Evolutionary conservation across 2,329 filamentous ascomycete species (phyloP).

Genomic region (Xylariaceae sp.): DNA sequence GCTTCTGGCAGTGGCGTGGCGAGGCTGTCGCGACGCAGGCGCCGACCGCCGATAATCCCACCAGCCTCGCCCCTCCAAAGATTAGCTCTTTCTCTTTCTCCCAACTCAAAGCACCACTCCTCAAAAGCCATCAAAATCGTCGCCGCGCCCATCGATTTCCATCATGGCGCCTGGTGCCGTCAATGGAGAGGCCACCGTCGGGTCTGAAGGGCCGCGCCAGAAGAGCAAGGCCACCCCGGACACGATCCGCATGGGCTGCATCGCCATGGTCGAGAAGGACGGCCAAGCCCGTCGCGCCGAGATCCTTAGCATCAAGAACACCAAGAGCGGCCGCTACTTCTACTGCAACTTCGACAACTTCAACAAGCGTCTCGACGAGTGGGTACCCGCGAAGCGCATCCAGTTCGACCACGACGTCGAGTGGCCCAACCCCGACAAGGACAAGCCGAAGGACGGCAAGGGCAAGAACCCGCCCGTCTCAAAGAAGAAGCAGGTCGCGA

Average conservation of each 20-base stretch:
- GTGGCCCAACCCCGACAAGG: conserved; percentile 89
- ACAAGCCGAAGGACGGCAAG: conserved; percentile 66
- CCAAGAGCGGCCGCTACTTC: conserved; percentile 80
- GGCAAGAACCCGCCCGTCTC: conserved; percentile 60
- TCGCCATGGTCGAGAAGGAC: conserved; percentile 59
- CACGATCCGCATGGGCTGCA: conserved; percentile 59
- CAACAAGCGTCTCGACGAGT: conserved; percentile 82
- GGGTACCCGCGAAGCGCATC: conserved; percentile 75
- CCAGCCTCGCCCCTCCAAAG: conserved; percentile 15
- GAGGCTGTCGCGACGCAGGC: too few species aligned
- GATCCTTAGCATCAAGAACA: conserved; percentile 88
- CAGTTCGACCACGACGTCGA: conserved; percentile 88
- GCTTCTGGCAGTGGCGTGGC: too few species aligned
- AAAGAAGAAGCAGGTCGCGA: conserved; percentile 48
- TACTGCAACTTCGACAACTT: conserved; percentile 99
- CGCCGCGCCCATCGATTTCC: conserved; percentile 20
- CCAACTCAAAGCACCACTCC: conserved; percentile 1
- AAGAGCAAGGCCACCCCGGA: conserved; percentile 79
- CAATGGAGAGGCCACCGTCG: conserved; percentile 46
- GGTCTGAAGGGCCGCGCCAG: conserved; percentile 51
- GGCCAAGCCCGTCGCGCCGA: conserved; percentile 86
- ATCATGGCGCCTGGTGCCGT: conserved; percentile 48
- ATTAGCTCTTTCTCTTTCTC: conserved; percentile 5
- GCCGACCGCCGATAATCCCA: conserved; percentile 7
- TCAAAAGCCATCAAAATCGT: conserved; percentile 29